Evolutionary conservation across 345 rosid genomes (phyloP).

Genomic region (Syzygium jambos): DNA sequence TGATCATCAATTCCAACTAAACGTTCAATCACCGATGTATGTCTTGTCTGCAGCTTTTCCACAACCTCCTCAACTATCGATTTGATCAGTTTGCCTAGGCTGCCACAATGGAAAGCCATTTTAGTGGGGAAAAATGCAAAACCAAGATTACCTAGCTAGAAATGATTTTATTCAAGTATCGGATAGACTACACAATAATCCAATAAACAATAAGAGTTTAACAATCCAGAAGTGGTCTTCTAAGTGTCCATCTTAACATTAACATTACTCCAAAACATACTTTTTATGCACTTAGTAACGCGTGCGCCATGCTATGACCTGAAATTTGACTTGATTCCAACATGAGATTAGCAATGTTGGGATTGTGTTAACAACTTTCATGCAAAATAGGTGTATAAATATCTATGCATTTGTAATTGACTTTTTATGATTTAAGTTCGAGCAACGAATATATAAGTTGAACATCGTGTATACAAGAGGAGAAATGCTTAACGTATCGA

Average conservation of each 20-base stretch:
- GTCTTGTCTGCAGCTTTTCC: neutral
- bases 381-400: neutral
- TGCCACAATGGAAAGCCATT: neutral
- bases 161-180: neutral
- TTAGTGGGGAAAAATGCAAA: neutral
- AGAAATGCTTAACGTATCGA: neutral
- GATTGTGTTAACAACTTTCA: neutral
- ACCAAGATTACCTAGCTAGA: neutral
- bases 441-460: neutral
- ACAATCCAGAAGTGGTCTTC: neutral
- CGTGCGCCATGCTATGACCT: fast-evolving
- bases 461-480: neutral
- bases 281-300: fast-evolving
- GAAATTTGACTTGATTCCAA: neutral
- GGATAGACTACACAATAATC: neutral
- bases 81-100: neutral
- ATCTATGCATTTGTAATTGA: neutral
- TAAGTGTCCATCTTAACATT: neutral
- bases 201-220: neutral
- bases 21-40: fast-evolving
- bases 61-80: neutral
- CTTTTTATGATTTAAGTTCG: neutral
- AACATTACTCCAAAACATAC: neutral
- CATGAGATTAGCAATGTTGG: neutral
- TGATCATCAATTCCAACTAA: neutral